These are phyloP conservation scores for Linanthus parryae DNA, from an alignment of 148 eudicot genomes.

Conservation along the genomic window DNA sequence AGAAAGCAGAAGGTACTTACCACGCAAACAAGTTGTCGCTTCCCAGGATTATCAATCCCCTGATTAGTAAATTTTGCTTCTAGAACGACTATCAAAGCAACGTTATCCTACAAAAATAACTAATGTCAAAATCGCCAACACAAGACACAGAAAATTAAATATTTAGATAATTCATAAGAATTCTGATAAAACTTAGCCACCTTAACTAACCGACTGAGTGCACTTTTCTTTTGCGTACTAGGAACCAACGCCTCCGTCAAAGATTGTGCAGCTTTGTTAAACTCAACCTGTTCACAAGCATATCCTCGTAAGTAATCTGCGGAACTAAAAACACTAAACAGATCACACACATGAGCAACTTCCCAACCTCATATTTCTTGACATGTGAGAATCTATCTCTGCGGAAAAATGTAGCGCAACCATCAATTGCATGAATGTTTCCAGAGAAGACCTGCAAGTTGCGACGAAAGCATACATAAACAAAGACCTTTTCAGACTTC, in stretches of 20 bases:
- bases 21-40: conserved; percentile 98
- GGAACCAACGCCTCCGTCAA: conserved; percentile 93
- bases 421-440: conserved; percentile 59
- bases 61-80: conserved; percentile 91
- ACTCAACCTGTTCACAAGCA: conserved; percentile 67
- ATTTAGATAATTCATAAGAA: background rate
- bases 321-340: conserved; percentile 1
- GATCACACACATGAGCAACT: background rate
- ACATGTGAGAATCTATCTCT: conserved; percentile 95
- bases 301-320: background rate
- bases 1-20: no score
- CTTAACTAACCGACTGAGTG: conserved; percentile 81
- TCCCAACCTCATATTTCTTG: conserved; percentile 90
- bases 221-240: conserved; percentile 74
- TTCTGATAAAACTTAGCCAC: conserved; percentile 21
- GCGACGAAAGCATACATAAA: conserved; percentile 3
- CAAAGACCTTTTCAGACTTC: background rate
- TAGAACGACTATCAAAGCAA: conserved; percentile 84
- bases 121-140: conserved; percentile 3
- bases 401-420: conserved; percentile 98
- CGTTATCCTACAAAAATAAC: conserved; percentile 62
- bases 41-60: conserved; percentile 80
- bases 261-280: conserved; percentile 98
- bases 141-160: background rate
- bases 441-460: conserved; percentile 50